A percentile compares a stretch with the other conserved stretches of the same genome.
Evolutionary conservation across 495 filamentous ascomycete genomes (phyloP).

Genomic region (Cladorrhinum samala): DNA sequence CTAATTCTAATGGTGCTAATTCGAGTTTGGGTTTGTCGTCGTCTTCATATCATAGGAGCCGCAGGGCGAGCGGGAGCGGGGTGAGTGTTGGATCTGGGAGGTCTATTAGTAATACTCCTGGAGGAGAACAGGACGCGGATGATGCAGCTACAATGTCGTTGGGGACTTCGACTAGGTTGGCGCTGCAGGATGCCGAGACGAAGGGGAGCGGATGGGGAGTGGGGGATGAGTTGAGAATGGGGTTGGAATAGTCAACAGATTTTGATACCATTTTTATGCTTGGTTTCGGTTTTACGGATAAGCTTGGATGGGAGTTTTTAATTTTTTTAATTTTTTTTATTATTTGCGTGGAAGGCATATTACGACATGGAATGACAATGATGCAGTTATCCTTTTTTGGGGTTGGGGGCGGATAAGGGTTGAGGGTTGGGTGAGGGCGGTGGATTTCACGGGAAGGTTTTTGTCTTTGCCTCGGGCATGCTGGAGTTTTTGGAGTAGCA

Average conservation of each 20-base stretch:
- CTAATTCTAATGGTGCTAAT: no score
- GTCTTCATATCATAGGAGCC: not conserved
- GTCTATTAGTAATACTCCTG: constrained; percentile 14
- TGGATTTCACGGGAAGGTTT: no score
- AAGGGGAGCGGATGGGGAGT: constrained; percentile 29
- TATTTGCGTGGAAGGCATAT: no score
- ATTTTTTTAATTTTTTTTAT: no score
- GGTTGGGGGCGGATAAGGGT: no score
- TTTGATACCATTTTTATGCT: not conserved
- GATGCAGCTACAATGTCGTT: constrained; percentile 19
- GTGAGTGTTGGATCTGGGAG: not conserved
- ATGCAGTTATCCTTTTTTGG: no score
- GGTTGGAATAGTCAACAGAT: constrained; percentile 22
- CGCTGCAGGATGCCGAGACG: constrained; percentile 26
- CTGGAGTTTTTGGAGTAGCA: no score
- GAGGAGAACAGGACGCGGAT: no score
- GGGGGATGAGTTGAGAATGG: constrained; percentile 36
- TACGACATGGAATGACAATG: no score
- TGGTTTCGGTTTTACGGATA: not conserved
- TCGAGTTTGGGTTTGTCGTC: no score
- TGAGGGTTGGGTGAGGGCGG: no score
- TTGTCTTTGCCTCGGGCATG: no score
- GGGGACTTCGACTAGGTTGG: constrained; percentile 22
- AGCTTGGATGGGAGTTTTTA: not conserved
- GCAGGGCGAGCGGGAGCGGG: constrained; percentile 20